Conservation (phyloP, 768 basidiomycete species). For the Mycena galopus region DNA sequence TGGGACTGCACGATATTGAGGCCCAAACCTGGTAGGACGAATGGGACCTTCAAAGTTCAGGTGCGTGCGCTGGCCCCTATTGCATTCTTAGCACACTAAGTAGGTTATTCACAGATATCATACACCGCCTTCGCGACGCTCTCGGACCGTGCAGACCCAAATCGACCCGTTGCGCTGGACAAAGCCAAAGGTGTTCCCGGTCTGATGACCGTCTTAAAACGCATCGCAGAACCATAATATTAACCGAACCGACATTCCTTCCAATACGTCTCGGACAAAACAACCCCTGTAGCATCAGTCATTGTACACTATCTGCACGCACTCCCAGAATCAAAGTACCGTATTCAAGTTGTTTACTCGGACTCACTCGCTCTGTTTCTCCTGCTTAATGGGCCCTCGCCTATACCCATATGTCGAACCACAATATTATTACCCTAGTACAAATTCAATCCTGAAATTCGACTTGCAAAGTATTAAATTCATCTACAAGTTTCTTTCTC, state of each 20-base stretch:
- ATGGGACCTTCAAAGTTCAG: conserved; percentile 70
- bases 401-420: not conserved
- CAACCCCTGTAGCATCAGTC: conserved; percentile 27
- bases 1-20: conserved; percentile 75
- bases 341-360: conserved; percentile 2
- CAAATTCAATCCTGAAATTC: not conserved
- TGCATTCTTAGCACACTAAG: not conserved
- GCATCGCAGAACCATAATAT: conserved; percentile 42
- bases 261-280: not conserved
- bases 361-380: not conserved
- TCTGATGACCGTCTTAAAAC: conserved; percentile 77
- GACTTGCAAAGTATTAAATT: not conserved
- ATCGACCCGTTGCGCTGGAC: conserved; percentile 72
- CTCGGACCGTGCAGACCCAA: conserved; percentile 66
- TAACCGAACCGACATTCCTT: not conserved
- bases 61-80: conserved; percentile 60
- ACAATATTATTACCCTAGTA: not conserved
- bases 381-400: no score
- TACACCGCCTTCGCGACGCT: conserved; percentile 74
- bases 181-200: conserved; percentile 74
- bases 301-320: conserved; percentile 25
- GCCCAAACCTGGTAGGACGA: conserved; percentile 59
- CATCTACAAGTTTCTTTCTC: no score
- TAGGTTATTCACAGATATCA: conserved; percentile 58
- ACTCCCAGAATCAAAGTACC: conserved; percentile 9